Evolutionary conservation across 371 early-diverging fungal genomes (phyloP), one percentile per base, ranked within the genome.

Genomic region (Apophysomyces ossiformis): DNA sequence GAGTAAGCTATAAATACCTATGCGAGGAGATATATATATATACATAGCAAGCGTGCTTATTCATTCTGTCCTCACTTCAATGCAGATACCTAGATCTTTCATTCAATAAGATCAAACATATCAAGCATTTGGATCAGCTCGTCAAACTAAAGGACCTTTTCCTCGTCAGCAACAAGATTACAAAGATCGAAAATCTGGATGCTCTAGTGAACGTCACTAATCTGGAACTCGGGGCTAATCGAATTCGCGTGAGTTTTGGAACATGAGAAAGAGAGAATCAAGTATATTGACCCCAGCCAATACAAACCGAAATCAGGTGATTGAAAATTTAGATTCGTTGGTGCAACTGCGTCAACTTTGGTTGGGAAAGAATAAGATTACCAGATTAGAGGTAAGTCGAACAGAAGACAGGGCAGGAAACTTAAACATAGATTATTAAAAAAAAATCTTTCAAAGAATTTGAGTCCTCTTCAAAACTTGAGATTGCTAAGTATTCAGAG

Each of bases 281-380:
- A 26, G 2, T 26, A 3, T 26, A 26, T 26, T 26, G 32, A 26
- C 32, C 32, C 32, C 7, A 13, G 18, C 57, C 6, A 16, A 37
- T 37, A 37, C 37, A 59, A 26, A n/a, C 16, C 37, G 2, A 15
- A 44, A 11, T n/a, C 66, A 93, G 90, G 78, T 67, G 7, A 95
- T 97, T 65, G 94, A 93, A 65, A 92, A 93, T 47, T 77, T 98
- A 37, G 94, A 93, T 58, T 38, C 67, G n/a, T 75, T 98, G 50
- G 87, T 85, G 26, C 86, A 88, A 50, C 78, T 99, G 71, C 86
- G 90, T 60, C 87, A 97, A 75, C 86, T 99, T 15, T 98, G 96
- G 92, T 80, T 99, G 43, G 98, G 99, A 37, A 99, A 99, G 74
- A 99, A 99, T 85, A 99, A 98, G 78, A 95, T 99, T 37, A 79